Evolutionary conservation across 768 basidiomycete genomes (phyloP), one percentile per base, ranked within the genome.

Genomic region (Lactifluus rugatus): DNA sequence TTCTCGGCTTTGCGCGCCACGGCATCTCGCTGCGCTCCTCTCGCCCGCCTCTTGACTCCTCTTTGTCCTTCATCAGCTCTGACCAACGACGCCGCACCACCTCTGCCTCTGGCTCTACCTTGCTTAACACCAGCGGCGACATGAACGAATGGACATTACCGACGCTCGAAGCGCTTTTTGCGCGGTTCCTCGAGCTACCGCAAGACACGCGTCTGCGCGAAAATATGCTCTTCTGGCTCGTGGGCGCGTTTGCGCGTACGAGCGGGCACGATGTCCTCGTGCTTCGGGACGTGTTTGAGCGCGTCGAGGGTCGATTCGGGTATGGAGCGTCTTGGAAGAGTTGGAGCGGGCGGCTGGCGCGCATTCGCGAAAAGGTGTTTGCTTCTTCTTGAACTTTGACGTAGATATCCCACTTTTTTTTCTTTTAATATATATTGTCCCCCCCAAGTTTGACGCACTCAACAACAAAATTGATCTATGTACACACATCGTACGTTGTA

Each of bases 1-100:
- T 93, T 66, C 76, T 86, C 17, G 89, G 87, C 1, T 93, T 90
- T 67, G 73, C 75, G 7, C 79, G 78, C 11, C 82, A 87, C 63
- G 87, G 79, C 25, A 57, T 53, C 39, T 62, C n/a, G n/a, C n/a
- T n/a, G n/a, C n/a, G n/a, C n/a, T n/a, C n/a, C n/a, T n/a, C n/a
- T n/a, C n/a, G n/a, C n/a, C n/a, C n/a, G n/a, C n/a, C n/a, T n/a
- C n/a, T 11, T 70, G 34, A 65, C 68, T 1, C 23, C 42, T 5
- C 36, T 8, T 0, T n/a, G n/a, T n/a, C 6, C 19, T 44, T 9
- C 28, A 31, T 31, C 28, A 31, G 28, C 28, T 34, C 34, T 31
- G 6, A 31, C 28, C n/a, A 31, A 31, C 34, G 13, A 28, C 6
- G 8, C n/a, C 26, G 25, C 25, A 26, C 39, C 41, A 2, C 17